A percentile compares a stretch with the other conserved stretches of the same genome.
Evolutionary conservation across 495 filamentous ascomycete genomes (phyloP).

Genomic region (Talaromyces borbonicus): DNA sequence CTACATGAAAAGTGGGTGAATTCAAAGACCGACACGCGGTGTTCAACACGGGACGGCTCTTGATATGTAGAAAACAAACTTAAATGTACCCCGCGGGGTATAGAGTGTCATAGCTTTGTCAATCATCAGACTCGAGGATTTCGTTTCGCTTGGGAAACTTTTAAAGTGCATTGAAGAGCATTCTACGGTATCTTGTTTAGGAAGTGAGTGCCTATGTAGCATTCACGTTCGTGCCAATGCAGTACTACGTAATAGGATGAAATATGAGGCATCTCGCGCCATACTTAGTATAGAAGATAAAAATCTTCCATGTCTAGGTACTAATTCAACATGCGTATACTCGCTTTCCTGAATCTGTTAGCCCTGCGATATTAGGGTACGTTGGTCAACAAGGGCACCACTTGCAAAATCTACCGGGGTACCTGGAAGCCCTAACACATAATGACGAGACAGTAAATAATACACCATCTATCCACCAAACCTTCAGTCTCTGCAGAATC

Average conservation of each 20-base stretch:
- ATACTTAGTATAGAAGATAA: background rate
- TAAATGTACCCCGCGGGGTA: background rate
- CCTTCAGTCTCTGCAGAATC: constrained; percentile 30
- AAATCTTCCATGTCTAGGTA: background rate
- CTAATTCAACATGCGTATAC: background rate
- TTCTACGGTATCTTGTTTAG: background rate
- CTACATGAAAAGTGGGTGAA: background rate
- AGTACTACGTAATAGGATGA: background rate
- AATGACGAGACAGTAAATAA: constrained; percentile 17
- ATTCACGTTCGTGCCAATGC: background rate
- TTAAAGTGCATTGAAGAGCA: background rate
- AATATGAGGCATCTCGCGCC: background rate
- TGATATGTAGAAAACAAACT: background rate
- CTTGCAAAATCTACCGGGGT: constrained; percentile 4
- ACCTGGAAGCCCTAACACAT: constrained; percentile 2
- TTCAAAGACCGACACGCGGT: background rate
- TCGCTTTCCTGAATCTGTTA: background rate
- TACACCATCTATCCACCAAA: constrained; percentile 30
- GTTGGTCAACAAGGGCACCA: constrained; percentile 5
- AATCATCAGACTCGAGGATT: background rate
- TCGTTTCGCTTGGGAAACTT: background rate
- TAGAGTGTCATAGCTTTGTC: background rate
- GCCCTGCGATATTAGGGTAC: background rate
- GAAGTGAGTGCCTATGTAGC: background rate
- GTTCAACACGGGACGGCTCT: background rate